Percentiles rank a stretch among this genome's conserved stretches.
phyloP scores from a whole-genome alignment of 2,329 filamentous ascomycete genomes.

The Escovopsis sp. region DNA sequence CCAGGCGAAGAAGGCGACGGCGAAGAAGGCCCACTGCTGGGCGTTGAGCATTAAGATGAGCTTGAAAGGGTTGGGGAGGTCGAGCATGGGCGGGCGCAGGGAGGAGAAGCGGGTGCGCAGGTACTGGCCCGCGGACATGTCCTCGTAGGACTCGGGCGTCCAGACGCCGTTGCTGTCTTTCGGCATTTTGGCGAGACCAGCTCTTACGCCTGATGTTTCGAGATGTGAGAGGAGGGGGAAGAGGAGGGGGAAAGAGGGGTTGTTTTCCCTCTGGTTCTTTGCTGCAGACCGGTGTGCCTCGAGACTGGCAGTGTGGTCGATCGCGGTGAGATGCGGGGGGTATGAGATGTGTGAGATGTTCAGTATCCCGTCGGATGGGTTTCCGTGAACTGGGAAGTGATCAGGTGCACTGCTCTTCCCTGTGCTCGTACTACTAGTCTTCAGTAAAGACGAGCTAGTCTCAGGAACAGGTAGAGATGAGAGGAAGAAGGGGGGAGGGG shows the following conservation, averaged over 20 bases:
- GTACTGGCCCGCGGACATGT: slow-evolving; percentile 35
- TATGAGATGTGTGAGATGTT: no score
- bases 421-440: no score
- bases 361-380: no score
- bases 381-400: no score
- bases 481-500: background rate
- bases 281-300: no score
- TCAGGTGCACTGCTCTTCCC: no score
- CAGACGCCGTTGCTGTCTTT: slow-evolving; percentile 13
- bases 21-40: slow-evolving; percentile 41
- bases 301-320: background rate
- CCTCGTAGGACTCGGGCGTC: slow-evolving; percentile 28
- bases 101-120: slow-evolving; percentile 36
- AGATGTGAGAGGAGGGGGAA: background rate
- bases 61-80: slow-evolving; percentile 37
- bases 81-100: slow-evolving; percentile 42
- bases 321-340: background rate
- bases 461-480: background rate
- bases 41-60: slow-evolving; percentile 32
- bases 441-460: no score
- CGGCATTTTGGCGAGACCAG: slow-evolving; percentile 4
- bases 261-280: no score
- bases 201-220: background rate
- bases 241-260: no score
- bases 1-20: slow-evolving; percentile 41